phyloP scores from a whole-genome alignment of 1,284 basidiomycete species.

The Cyathus olla region DNA sequence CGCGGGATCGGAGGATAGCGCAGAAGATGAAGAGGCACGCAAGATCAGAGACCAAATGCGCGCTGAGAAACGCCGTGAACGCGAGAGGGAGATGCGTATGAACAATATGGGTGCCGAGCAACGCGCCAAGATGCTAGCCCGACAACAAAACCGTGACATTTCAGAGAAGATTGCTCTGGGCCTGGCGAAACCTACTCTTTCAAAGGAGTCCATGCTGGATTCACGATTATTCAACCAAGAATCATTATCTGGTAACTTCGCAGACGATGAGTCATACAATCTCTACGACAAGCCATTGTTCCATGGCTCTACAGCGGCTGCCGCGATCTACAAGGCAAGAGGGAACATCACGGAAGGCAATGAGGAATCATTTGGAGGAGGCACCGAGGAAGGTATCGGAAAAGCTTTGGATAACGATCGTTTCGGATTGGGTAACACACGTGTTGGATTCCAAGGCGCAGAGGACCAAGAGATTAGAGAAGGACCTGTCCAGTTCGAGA shows the following conservation, averaged over 20 bases:
- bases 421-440: constrained; percentile 90
- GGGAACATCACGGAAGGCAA: constrained; percentile 87
- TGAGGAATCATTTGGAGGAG: constrained; percentile 93
- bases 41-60: constrained; percentile 92
- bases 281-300: constrained; percentile 97
- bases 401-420: constrained; percentile 94
- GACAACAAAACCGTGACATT: constrained; percentile 98
- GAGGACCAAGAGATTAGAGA: constrained; percentile 85
- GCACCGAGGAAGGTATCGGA: constrained; percentile 93
- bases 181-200: constrained; percentile 94
- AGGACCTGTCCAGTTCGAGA: constrained; percentile 99
- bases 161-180: constrained; percentile 99
- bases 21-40: constrained; percentile 89
- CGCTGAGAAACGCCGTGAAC: constrained; percentile 90
- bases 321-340: constrained; percentile 96
- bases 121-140: constrained; percentile 94
- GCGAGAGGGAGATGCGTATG: constrained; percentile 98
- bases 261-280: constrained; percentile 93
- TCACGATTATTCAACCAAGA: constrained; percentile 98
- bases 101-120: constrained; percentile 99
- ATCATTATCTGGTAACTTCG: constrained; percentile 84
- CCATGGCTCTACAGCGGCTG: constrained; percentile 94
- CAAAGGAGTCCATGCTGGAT: constrained; percentile 97
- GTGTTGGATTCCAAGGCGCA: constrained; percentile 91
- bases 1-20: constrained; percentile 61